Evolutionary conservation across 1,284 basidiomycete genomes (phyloP).

Genomic region (Erythrobasidium hasegawianum): DNA sequence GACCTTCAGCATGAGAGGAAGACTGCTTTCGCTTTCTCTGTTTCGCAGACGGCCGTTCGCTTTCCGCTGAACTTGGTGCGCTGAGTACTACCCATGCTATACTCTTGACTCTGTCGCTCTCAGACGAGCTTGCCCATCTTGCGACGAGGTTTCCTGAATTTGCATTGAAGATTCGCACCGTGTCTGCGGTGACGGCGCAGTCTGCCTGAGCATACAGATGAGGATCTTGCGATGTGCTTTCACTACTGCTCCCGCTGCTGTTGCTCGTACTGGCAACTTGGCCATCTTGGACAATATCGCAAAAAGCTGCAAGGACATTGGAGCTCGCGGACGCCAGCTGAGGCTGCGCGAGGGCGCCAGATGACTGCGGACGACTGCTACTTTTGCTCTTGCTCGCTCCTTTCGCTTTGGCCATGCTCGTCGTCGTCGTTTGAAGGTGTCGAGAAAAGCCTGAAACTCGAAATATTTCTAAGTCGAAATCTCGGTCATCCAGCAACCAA

Average conservation of each 20-base stretch:
- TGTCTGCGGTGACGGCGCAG: constrained; percentile 21
- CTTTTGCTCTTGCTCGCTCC: background rate
- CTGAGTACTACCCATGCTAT: constrained; percentile 24
- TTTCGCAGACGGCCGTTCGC: constrained; percentile 9
- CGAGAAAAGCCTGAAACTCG: too few relatives aligned
- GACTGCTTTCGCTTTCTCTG: constrained; percentile 10
- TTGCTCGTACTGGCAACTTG: background rate
- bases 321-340: background rate
- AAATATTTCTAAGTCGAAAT: too few relatives aligned
- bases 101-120: constrained; percentile 3
- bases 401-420: background rate
- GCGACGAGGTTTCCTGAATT: constrained; percentile 15
- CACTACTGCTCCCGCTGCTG: background rate
- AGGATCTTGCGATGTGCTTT: background rate
- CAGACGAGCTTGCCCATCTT: constrained; percentile 23
- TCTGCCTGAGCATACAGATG: constrained; percentile 24
- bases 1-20: background rate
- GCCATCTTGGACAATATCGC: background rate
- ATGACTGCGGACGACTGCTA: background rate
- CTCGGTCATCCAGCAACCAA: too few relatives aligned
- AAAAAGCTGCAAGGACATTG: background rate
- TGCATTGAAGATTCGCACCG: constrained; percentile 19
- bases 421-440: background rate
- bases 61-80: background rate
- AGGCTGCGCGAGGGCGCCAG: background rate